A percentile compares a stretch with the other conserved stretches of the same genome.
Evolutionary conservation across 2,329 filamentous ascomycete species (phyloP).

Genomic region (Sporothrix dimorphospora): DNA sequence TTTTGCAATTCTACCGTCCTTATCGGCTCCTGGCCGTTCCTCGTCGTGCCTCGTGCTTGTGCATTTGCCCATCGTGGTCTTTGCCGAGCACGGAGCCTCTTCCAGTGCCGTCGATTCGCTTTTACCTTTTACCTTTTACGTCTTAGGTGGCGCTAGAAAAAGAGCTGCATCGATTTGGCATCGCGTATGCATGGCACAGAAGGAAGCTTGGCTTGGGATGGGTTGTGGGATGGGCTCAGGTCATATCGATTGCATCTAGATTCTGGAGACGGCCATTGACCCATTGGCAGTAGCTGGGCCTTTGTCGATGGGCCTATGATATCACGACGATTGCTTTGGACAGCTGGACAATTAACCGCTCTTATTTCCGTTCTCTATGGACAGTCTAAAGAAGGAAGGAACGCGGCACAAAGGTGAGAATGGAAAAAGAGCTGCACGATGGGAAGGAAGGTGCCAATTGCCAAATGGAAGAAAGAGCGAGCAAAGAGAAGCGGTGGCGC

Average conservation of each 20-base stretch:
- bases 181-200: background rate
- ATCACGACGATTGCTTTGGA: background rate
- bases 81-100: constrained; percentile 4
- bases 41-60: background rate
- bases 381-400: constrained; percentile 3
- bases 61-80: background rate
- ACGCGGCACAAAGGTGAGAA: background rate
- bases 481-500: constrained; percentile 23
- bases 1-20: background rate
- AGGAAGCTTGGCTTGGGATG: background rate
- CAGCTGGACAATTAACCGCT: background rate
- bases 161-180: background rate
- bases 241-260: background rate
- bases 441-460: background rate
- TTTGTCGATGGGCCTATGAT: background rate
- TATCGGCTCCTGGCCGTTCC: background rate
- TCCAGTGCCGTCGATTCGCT: background rate
- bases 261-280: background rate
- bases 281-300: background rate
- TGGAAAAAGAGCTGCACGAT: constrained; percentile 1
- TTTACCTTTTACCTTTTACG: background rate
- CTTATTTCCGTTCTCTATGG: background rate
- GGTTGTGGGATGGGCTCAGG: background rate
- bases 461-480: background rate
- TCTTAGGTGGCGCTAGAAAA: background rate